phyloP scores from a whole-genome alignment of 1,139 yeast genomes.

The Debaryomyces coudertii region DNA sequence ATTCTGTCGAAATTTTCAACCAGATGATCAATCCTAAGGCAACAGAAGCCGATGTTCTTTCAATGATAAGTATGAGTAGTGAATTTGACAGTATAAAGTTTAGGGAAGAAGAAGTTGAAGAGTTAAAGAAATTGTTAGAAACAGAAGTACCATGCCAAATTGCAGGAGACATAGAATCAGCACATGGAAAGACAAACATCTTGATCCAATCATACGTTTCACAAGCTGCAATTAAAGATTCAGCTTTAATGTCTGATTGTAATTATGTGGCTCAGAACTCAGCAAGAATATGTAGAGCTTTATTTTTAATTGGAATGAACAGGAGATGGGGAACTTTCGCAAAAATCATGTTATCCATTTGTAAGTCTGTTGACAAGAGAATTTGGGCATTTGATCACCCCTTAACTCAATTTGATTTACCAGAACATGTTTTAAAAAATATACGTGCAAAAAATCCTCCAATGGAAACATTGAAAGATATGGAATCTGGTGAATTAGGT shows the following conservation, averaged over 20 bases:
- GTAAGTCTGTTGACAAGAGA: slow-evolving; percentile 83
- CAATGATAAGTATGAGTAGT: slow-evolving; percentile 89
- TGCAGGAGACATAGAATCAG: slow-evolving; percentile 73
- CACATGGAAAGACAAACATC: slow-evolving; percentile 87
- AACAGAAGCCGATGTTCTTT: slow-evolving; percentile 87
- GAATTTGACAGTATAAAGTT: slow-evolving; percentile 91
- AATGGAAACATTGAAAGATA: slow-evolving; percentile 72
- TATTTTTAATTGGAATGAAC: slow-evolving; percentile 82
- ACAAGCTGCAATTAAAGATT: slow-evolving; percentile 67
- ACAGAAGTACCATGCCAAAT: slow-evolving; percentile 76
- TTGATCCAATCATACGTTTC: slow-evolving; percentile 88
- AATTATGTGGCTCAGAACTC: slow-evolving; percentile 96
- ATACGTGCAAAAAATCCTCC: slow-evolving; percentile 67
- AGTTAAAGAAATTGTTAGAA: slow-evolving; percentile 65
- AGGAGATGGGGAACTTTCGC: slow-evolving; percentile 89
- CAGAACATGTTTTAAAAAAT: slow-evolving; percentile 63
- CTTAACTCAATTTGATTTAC: slow-evolving; percentile 79
- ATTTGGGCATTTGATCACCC: slow-evolving; percentile 95
- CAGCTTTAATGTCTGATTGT: slow-evolving; percentile 83
- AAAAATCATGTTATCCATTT: slow-evolving; percentile 71
- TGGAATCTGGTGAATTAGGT: slow-evolving; percentile 79
- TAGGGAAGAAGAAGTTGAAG: slow-evolving; percentile 84
- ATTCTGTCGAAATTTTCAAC: slow-evolving; percentile 87
- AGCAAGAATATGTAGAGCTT: slow-evolving; percentile 88
- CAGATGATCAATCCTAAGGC: slow-evolving; percentile 82